Percentiles rank a stretch among this genome's conserved stretches.
phyloP scores from a whole-genome alignment of 768 basidiomycete genomes.

The Dacryopinax primogenitus region DNA sequence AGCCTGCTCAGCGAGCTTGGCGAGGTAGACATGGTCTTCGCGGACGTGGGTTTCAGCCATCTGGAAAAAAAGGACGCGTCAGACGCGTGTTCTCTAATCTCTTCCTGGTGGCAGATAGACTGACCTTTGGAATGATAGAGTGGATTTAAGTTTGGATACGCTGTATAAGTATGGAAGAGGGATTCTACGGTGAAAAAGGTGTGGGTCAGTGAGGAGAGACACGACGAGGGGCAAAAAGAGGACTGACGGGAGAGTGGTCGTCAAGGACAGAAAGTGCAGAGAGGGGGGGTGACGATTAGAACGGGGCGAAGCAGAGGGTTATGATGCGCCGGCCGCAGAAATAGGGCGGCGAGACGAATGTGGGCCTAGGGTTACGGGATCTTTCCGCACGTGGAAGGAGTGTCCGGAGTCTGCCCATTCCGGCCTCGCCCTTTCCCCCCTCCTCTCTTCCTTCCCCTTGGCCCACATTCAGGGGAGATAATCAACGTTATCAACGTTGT shows the following conservation, averaged over 20 bases:
- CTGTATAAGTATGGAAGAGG: not conserved
- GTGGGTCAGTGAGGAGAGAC: not conserved
- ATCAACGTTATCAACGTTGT: not conserved
- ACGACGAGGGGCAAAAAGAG: not conserved
- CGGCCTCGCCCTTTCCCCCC: not conserved
- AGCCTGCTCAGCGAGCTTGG: constrained; percentile 99
- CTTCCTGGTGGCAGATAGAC: not conserved
- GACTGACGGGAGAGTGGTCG: constrained; percentile 4
- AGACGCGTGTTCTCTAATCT: not conserved
- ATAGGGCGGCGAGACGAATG: constrained; percentile 4
- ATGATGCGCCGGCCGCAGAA: constrained; percentile 9
- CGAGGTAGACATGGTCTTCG: constrained; percentile 98
- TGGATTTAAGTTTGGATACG: not conserved
- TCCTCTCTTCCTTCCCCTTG: not conserved
- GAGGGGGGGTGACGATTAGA: not conserved
- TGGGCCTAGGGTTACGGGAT: constrained; percentile 9
- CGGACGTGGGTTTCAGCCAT: constrained; percentile 56
- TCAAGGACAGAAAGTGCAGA: constrained; percentile 9
- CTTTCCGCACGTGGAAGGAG: constrained; percentile 1
- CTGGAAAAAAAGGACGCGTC: constrained; percentile 8
- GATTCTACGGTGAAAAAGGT: not conserved
- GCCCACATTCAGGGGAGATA: not conserved
- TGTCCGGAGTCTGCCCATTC: not conserved
- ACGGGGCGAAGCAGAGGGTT: not conserved
- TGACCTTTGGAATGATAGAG: constrained; percentile 6